Evolutionary conservation across 2,329 filamentous ascomycete genomes (phyloP).

Genomic region (Fusarium brevicatenulatum): DNA sequence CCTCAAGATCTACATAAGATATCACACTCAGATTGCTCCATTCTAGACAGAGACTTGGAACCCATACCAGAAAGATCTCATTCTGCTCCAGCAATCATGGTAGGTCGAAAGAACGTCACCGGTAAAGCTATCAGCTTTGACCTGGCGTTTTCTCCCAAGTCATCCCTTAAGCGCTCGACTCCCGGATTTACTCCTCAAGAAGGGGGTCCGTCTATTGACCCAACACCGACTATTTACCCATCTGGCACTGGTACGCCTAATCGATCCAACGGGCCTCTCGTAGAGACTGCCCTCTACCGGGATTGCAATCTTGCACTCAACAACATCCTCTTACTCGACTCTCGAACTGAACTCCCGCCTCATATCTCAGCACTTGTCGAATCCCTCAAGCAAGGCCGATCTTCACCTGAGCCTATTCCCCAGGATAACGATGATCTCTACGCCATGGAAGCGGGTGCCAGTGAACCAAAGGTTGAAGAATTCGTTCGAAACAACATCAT

Average conservation of each 20-base stretch:
- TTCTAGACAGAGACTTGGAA: neutral
- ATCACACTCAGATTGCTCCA: neutral
- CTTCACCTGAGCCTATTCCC: neutral
- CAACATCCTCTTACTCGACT: neutral
- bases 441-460: neutral
- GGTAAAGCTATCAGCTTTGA: neutral
- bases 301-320: neutral
- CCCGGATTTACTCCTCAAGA: neutral
- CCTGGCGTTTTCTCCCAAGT: neutral
- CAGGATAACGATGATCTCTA: neutral
- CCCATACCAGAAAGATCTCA: neutral
- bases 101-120: neutral
- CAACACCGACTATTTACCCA: neutral
- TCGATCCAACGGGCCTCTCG: neutral
- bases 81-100: slow-evolving; percentile 3
- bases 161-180: neutral
- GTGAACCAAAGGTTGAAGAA: neutral
- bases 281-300: slow-evolving; percentile 2
- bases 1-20: neutral
- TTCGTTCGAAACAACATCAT: neutral
- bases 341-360: neutral
- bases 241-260: neutral
- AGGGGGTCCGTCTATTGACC: neutral
- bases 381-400: neutral
- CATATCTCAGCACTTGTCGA: neutral